Evolutionary conservation across 2,329 filamentous ascomycete species (phyloP).

Genomic region (Pseudogymnoascus sp.): DNA sequence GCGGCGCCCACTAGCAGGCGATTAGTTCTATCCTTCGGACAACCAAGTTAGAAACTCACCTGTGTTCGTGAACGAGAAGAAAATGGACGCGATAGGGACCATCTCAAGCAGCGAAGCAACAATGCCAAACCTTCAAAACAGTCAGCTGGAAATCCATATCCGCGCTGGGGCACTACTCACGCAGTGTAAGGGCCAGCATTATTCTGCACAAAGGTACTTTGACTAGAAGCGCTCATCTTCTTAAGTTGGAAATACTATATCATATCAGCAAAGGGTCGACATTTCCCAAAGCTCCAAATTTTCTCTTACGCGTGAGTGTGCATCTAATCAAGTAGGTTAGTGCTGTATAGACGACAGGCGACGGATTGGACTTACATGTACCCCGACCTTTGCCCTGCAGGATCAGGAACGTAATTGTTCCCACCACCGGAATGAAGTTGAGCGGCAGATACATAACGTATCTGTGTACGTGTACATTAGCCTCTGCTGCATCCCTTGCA

Average conservation of each 20-base stretch:
- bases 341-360: neutral
- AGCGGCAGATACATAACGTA: constrained; percentile 82
- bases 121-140: constrained; percentile 56
- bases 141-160: constrained; percentile 1
- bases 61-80: constrained; percentile 85
- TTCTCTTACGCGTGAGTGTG: constrained; percentile 45
- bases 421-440: constrained; percentile 87
- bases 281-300: neutral
- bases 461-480: neutral
- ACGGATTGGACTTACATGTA: constrained; percentile 17
- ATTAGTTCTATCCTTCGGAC: neutral
- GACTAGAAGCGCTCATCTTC: constrained; percentile 60
- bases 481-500: neutral
- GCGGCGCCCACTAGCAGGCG: constrained; percentile 64
- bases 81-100: constrained; percentile 70
- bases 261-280: neutral
- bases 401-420: constrained; percentile 71
- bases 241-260: constrained; percentile 78
- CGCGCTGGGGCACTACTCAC: constrained; percentile 41
- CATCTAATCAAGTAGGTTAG: constrained; percentile 15
- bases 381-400: constrained; percentile 57
- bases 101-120: constrained; percentile 76
- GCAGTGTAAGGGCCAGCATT: constrained; percentile 72
- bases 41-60: constrained; percentile 33
- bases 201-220: constrained; percentile 58